phyloP scores from a whole-genome alignment of 345 rosid species.

The Pistacia vera region DNA sequence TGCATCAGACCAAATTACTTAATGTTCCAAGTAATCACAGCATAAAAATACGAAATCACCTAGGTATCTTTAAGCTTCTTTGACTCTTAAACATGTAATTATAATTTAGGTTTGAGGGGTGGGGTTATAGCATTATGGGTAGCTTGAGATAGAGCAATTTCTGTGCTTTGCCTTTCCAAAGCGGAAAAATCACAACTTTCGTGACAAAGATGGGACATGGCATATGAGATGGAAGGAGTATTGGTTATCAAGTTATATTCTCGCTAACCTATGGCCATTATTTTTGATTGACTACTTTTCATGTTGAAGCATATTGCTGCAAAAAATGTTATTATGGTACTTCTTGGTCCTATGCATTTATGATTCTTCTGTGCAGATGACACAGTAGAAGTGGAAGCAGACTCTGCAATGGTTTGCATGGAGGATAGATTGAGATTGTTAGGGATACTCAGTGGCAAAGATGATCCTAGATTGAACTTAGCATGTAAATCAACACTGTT shows the following conservation, averaged over 20 bases:
- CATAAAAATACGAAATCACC: background rate
- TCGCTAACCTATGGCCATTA: background rate
- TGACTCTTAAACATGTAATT: background rate
- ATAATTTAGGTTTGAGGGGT: background rate
- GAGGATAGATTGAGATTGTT: slow-evolving; percentile 67
- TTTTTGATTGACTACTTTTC: background rate
- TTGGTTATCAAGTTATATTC: slow-evolving; percentile 5
- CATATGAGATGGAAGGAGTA: background rate
- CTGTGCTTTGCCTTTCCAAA: background rate
- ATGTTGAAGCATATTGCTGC: background rate
- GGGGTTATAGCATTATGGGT: background rate
- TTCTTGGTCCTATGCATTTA: background rate
- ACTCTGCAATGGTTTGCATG: slow-evolving; percentile 48
- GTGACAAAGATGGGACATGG: background rate
- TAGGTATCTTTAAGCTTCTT: background rate
- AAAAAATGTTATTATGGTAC: slow-evolving; percentile 9
- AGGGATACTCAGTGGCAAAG: slow-evolving; percentile 51
- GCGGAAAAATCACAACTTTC: background rate
- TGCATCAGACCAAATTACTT: background rate
- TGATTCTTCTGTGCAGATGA: slow-evolving; percentile 36
- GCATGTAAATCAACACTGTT: slow-evolving; percentile 35
- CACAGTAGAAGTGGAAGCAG: slow-evolving; percentile 31
- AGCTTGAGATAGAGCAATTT: background rate
- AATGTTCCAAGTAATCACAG: too few species aligned
- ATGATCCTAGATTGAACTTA: slow-evolving; percentile 31